phyloP scores from a whole-genome alignment of 2,329 filamentous ascomycete species.

The Hypoxylon sp. region DNA sequence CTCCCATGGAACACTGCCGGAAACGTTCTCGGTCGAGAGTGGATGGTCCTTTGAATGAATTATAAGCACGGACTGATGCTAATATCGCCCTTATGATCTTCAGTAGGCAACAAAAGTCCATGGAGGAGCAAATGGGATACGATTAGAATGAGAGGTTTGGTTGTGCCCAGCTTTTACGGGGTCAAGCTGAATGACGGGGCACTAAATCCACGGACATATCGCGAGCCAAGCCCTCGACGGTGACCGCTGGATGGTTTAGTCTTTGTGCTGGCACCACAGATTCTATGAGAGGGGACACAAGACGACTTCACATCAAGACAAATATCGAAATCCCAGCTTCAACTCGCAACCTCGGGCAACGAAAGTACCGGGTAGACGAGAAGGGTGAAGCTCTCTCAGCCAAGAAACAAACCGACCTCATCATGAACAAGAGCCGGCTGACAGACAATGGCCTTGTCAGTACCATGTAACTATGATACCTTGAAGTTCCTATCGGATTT shows the following conservation, averaged over 20 bases:
- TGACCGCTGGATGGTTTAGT: slow-evolving; percentile 5
- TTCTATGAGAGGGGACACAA: background rate
- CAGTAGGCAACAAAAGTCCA: slow-evolving; percentile 3
- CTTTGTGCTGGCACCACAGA: background rate
- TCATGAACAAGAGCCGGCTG: slow-evolving; percentile 10
- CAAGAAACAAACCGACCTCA: slow-evolving; percentile 1
- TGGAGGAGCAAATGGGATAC: background rate
- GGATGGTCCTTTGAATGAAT: background rate
- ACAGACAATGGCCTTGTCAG: background rate
- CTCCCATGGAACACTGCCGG: background rate
- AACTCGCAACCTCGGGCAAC: background rate
- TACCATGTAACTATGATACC: background rate
- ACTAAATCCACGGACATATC: background rate
- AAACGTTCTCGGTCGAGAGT: background rate
- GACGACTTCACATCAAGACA: background rate
- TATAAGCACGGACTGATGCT: slow-evolving; percentile 10
- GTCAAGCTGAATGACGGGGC: background rate
- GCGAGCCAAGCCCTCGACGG: background rate
- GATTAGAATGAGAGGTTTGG: background rate
- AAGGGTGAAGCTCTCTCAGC: background rate
- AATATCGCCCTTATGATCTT: background rate
- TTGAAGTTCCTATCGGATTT: slow-evolving; percentile 7
- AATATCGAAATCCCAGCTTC: background rate
- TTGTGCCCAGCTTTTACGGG: background rate
- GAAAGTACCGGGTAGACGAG: slow-evolving; percentile 8